phyloP scores from a whole-genome alignment of 345 rosid genomes.

The Eucalyptus melliodora region DNA sequence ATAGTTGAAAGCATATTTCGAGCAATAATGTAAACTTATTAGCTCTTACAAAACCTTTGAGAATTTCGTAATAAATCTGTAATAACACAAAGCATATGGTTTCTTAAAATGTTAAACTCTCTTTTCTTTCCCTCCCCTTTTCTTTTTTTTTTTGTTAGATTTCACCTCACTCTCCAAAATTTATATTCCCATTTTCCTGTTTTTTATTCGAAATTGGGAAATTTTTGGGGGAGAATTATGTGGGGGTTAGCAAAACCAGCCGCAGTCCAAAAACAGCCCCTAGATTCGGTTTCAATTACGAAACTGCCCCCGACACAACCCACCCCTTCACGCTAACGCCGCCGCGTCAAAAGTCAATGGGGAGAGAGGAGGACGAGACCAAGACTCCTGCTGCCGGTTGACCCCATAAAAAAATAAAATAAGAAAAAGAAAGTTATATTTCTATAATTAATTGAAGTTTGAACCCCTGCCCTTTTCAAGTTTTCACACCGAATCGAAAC shows the following conservation, averaged over 20 bases:
- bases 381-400: background rate
- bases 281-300: background rate
- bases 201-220: background rate
- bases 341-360: background rate
- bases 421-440: background rate
- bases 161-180: background rate
- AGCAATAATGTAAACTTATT: background rate
- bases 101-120: background rate
- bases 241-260: background rate
- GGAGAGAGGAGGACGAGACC: background rate
- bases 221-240: background rate
- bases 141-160: background rate
- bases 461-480: too few species aligned
- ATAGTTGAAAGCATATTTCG: too few species aligned
- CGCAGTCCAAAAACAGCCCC: background rate
- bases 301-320: background rate
- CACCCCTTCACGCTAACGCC: background rate
- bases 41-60: background rate
- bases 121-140: background rate
- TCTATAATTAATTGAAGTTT: too few species aligned
- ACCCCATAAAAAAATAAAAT: background rate
- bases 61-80: background rate
- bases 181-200: fast-evolving
- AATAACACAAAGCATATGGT: background rate
- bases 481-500: too few species aligned